A percentile compares a stretch with the other conserved stretches of the same genome.
Evolutionary conservation across 164 flowering plant genomes (phyloP).

Genomic region (Akebia trifoliata): DNA sequence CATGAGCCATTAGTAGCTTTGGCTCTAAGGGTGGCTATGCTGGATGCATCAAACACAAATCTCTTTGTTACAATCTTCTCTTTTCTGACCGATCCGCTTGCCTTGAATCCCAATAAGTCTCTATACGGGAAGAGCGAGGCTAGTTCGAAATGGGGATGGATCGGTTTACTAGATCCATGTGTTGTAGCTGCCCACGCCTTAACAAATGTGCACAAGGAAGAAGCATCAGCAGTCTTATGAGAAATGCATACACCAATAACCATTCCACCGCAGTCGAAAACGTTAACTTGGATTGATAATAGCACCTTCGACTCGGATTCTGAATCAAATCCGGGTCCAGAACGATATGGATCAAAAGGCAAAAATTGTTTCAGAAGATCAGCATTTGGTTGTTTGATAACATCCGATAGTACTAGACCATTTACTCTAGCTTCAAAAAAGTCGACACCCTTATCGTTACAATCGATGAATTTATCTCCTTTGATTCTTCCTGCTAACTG

Average conservation of each 20-base stretch:
- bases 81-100: neutral
- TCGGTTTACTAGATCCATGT: conserved; percentile 12
- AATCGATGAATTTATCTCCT: neutral
- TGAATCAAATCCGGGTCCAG: conserved; percentile 4
- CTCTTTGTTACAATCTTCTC: conserved; percentile 15
- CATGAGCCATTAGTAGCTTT: neutral
- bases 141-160: conserved; percentile 17
- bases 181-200: conserved; percentile 26
- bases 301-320: conserved; percentile 11
- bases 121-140: conserved; percentile 25
- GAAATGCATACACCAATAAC: conserved; percentile 27
- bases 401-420: neutral
- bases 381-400: too few species aligned
- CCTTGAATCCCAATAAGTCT: neutral
- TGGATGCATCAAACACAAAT: conserved; percentile 21
- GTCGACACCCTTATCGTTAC: conserved; percentile 8
- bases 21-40: conserved; percentile 15
- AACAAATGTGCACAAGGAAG: conserved; percentile 19
- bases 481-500: conserved; percentile 13
- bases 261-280: conserved; percentile 36
- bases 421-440: neutral
- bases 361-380: neutral
- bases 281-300: conserved; percentile 29
- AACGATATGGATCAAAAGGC: conserved; percentile 14
- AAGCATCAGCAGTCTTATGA: conserved; percentile 35